Base-by-base conservation (phyloP, 441 rosid species). In the Pelargonium myrrhifolium region DNA sequence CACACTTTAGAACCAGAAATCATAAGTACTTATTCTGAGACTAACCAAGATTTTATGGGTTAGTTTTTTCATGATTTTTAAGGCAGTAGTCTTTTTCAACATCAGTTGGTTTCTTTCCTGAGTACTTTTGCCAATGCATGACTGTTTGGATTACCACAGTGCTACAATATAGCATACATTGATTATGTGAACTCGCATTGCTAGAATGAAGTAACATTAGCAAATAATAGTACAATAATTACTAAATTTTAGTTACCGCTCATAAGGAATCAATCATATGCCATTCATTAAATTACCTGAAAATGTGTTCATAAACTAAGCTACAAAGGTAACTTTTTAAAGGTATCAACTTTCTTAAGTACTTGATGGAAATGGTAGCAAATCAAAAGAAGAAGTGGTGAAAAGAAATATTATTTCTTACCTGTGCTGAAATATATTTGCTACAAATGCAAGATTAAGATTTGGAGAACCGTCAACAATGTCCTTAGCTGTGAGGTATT, bases 371-470 rank as follows among this genome's bases (percentile, higher is more conserved):
- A 24, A 20, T 59, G 15, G 28, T 59, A 59, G 62, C 28, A 21
- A 24, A 59, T 9, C 28, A 59, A 22, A 0, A 18, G 18, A 6
- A 62, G 17, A 20, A 37, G 8, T 9, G 40, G 9, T 37, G 40
- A 37, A 37, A 37, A 10, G 40, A 37, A 37, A 37, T 2, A 42
- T 45, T n/a, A n/a, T 31, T 69, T 45, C 70, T 72, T 72, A 95
- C 99, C 99, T 90, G 75, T 89, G 82, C 74, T 92, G 96, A 72
- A 95, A 95, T 78, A 95, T 87, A 75, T 92, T 90, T 3, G 99
- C 98, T 62, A 95, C 99, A 78, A 95, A 92, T 66, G 96, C 89
- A 72, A 95, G 96, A 79, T 95, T 95, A 72, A 95, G 99, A 84
- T 95, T 95, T 72, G 98, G 76, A 53, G 98, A 92, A 66, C 98